These are phyloP conservation scores for Cercophora sp. DNA, from an alignment of 495 filamentous ascomycete genomes.

Conservation along the genomic window DNA sequence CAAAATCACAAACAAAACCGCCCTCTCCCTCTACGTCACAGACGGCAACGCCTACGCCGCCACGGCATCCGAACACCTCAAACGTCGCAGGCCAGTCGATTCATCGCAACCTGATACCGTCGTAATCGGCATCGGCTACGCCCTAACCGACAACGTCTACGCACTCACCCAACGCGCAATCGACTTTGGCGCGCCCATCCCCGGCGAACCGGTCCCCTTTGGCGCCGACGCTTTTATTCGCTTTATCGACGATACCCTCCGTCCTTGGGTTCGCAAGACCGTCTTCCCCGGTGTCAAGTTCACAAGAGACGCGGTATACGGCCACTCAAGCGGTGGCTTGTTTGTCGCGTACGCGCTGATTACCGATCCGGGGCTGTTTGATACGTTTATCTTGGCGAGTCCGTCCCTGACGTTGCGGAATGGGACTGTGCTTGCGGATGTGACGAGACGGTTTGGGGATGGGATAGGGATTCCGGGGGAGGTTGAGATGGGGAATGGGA, in stretches of 20 bases:
- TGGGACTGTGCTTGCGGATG: conserved; percentile 9
- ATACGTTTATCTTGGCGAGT: conserved; percentile 16
- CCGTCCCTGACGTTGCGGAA: conserved; percentile 11
- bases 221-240: conserved; percentile 14
- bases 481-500: background rate
- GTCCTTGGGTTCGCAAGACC: conserved; percentile 15
- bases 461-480: conserved; percentile 2
- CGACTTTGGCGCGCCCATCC: conserved; percentile 13
- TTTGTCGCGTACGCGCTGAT: conserved; percentile 14
- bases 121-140: conserved; percentile 21
- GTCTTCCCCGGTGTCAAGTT: conserved; percentile 15
- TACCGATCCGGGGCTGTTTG: conserved; percentile 7
- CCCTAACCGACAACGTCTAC: conserved; percentile 17
- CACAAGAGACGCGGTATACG: conserved; percentile 14
- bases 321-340: conserved; percentile 14
- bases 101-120: conserved; percentile 14
- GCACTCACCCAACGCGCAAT: conserved; percentile 9
- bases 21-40: conserved; percentile 12
- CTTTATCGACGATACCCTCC: conserved; percentile 11
- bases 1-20: conserved; percentile 3
- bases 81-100: conserved; percentile 17
- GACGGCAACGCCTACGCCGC: conserved; percentile 21
- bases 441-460: conserved; percentile 14
- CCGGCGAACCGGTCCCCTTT: conserved; percentile 6
- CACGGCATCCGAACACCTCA: conserved; percentile 17